Percentiles rank a stretch among this genome's conserved stretches.
phyloP scores from a whole-genome alignment of 768 basidiomycete genomes.

The Lactifluus subvellereus region DNA sequence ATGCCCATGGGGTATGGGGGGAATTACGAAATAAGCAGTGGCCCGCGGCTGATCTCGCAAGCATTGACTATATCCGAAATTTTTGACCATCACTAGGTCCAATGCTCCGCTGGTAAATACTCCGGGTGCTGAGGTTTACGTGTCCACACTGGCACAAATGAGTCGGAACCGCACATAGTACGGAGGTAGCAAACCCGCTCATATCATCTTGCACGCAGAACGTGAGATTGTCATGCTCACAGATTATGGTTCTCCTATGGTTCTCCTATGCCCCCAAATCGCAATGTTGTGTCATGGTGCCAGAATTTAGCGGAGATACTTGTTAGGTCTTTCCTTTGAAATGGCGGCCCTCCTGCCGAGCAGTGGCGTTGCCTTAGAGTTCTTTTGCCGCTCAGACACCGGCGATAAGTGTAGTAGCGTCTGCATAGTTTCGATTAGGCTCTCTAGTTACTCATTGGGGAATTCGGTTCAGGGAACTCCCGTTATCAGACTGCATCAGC shows the following conservation, averaged over 20 bases:
- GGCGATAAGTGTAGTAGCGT: not conserved
- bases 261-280: not conserved
- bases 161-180: not conserved
- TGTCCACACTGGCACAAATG: not conserved
- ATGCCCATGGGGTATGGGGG: not conserved
- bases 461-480: not conserved
- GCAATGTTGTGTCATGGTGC: not conserved
- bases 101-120: not conserved
- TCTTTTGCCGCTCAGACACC: constrained; percentile 3
- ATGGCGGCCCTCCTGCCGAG: not conserved
- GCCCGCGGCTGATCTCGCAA: not conserved
- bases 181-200: too few species aligned
- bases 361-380: not conserved
- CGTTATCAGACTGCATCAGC: not conserved
- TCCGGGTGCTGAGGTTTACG: not conserved
- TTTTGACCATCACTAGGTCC: not conserved
- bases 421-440: not conserved
- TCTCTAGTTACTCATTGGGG: not conserved
- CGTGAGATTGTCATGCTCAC: not conserved
- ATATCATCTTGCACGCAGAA: too few species aligned
- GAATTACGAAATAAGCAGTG: not conserved
- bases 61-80: not conserved
- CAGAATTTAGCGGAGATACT: not conserved
- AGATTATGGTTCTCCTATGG: not conserved
- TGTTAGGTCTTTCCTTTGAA: not conserved